A percentile compares a stretch with the other conserved stretches of the same genome.
These are phyloP conservation scores for Claviceps spartinae DNA, from an alignment of 2,329 filamentous ascomycete genomes.

Conservation along the genomic window DNA sequence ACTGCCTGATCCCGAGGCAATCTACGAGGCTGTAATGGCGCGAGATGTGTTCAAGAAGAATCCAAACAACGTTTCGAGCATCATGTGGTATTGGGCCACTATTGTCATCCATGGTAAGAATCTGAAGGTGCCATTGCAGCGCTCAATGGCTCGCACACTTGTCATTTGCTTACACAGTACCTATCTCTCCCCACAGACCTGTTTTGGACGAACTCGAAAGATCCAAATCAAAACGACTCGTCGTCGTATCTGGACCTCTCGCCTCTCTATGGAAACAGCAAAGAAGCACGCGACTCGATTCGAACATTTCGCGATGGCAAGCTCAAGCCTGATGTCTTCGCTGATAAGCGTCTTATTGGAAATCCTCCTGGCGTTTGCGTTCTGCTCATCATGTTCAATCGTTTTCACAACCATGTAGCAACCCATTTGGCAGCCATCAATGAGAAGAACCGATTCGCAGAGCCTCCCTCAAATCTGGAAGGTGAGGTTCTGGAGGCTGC, in stretches of 20 bases:
- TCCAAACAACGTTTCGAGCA: slow-evolving; percentile 58
- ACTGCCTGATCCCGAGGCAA: slow-evolving; percentile 49
- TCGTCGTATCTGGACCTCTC: slow-evolving; percentile 61
- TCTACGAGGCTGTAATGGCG: slow-evolving; percentile 51
- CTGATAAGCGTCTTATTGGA: slow-evolving; percentile 54
- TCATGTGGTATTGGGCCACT: slow-evolving; percentile 61
- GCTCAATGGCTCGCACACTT: not conserved
- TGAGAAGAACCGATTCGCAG: slow-evolving; percentile 64
- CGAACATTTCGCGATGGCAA: slow-evolving; percentile 57
- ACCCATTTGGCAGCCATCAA: slow-evolving; percentile 74
- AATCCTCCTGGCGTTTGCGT: slow-evolving; percentile 62
- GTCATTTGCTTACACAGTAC: not conserved
- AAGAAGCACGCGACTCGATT: slow-evolving; percentile 51
- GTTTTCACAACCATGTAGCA: slow-evolving; percentile 80
- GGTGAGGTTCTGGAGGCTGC: slow-evolving; percentile 35
- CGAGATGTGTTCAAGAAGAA: slow-evolving; percentile 38
- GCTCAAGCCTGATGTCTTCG: slow-evolving; percentile 60
- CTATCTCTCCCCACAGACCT: slow-evolving; percentile 29
- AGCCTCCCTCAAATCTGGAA: slow-evolving; percentile 37
- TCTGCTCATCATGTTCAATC: slow-evolving; percentile 63
- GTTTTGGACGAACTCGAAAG: slow-evolving; percentile 53
- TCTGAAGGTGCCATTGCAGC: not conserved
- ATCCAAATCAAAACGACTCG: slow-evolving; percentile 49
- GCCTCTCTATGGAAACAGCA: slow-evolving; percentile 57
- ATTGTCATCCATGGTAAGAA: slow-evolving; percentile 54